Evolutionary conservation across 495 filamentous ascomycete genomes (phyloP).

Genomic region (Penicillium paradoxum): DNA sequence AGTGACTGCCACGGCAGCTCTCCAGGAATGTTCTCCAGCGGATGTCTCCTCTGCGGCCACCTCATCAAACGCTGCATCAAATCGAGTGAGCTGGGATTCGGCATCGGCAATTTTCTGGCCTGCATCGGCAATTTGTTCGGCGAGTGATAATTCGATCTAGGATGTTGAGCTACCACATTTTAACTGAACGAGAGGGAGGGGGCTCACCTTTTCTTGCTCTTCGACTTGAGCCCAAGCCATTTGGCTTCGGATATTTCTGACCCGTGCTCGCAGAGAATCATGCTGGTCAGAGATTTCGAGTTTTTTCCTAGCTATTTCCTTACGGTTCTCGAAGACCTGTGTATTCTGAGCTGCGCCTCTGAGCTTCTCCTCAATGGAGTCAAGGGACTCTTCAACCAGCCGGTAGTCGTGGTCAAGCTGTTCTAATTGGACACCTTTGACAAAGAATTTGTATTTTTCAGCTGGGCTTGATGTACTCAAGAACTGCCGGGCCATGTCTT

Average conservation of each 20-base stretch:
- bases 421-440: conserved; percentile 91
- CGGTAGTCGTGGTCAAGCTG: conserved; percentile 88
- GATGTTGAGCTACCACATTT: background rate
- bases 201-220: conserved; percentile 44
- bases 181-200: background rate
- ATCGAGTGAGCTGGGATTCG: conserved; percentile 34
- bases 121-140: conserved; percentile 28
- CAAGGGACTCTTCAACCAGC: conserved; percentile 64
- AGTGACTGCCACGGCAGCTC: conserved; percentile 46
- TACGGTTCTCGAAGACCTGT: conserved; percentile 38
- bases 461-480: conserved; percentile 73
- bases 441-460: conserved; percentile 95
- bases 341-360: conserved; percentile 45
- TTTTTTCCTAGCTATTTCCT: conserved; percentile 45
- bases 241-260: conserved; percentile 50
- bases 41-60: conserved; percentile 46
- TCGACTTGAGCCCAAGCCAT: conserved; percentile 72
- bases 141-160: conserved; percentile 32
- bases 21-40: conserved; percentile 49
- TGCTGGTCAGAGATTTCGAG: conserved; percentile 56
- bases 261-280: conserved; percentile 47
- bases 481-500: conserved; percentile 93
- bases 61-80: conserved; percentile 40
- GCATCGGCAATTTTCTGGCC: conserved; percentile 39
- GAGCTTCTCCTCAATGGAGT: conserved; percentile 62